A percentile compares a stretch with the other conserved stretches of the same genome.
Evolutionary conservation across 805 yeast species (phyloP).

Genomic region (Kodamaea fukazawae): DNA sequence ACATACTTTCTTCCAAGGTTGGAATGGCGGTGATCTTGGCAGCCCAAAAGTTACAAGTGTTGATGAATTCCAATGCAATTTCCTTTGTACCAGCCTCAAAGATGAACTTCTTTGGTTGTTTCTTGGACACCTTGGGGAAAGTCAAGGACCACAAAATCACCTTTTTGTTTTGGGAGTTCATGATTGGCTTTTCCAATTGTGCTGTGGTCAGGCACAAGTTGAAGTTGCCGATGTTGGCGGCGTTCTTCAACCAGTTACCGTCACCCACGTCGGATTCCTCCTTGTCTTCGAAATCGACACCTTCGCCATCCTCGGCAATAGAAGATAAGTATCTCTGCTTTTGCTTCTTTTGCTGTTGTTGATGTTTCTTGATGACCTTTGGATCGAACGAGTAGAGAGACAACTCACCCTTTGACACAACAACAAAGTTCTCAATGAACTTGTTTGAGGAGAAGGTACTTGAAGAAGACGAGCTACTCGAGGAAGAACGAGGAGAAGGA

Average conservation of each 20-base stretch:
- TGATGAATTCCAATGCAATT: slow-evolving; percentile 65
- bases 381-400: slow-evolving; percentile 55
- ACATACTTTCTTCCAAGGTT: slow-evolving; percentile 59
- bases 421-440: slow-evolving; percentile 53
- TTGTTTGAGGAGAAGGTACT: slow-evolving; percentile 23
- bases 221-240: slow-evolving; percentile 53
- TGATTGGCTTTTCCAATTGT: slow-evolving; percentile 26
- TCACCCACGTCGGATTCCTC: slow-evolving; percentile 45
- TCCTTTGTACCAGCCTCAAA: slow-evolving; percentile 67
- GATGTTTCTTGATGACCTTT: slow-evolving; percentile 40
- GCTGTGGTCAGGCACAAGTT: slow-evolving; percentile 54
- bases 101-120: slow-evolving; percentile 42
- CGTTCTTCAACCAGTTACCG: slow-evolving; percentile 69
- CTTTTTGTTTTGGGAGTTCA: slow-evolving; percentile 13
- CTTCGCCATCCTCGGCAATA: slow-evolving; percentile 13
- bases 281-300: slow-evolving; percentile 18
- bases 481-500: background rate
- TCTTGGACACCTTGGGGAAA: slow-evolving; percentile 45
- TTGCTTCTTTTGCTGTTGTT: slow-evolving; percentile 24
- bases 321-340: slow-evolving; percentile 20
- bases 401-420: slow-evolving; percentile 65
- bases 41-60: slow-evolving; percentile 88
- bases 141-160: slow-evolving; percentile 50
- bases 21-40: slow-evolving; percentile 82
- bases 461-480: background rate